phyloP scores from a whole-genome alignment of 805 yeast species.

The Suhomyces pyralidae region DNA sequence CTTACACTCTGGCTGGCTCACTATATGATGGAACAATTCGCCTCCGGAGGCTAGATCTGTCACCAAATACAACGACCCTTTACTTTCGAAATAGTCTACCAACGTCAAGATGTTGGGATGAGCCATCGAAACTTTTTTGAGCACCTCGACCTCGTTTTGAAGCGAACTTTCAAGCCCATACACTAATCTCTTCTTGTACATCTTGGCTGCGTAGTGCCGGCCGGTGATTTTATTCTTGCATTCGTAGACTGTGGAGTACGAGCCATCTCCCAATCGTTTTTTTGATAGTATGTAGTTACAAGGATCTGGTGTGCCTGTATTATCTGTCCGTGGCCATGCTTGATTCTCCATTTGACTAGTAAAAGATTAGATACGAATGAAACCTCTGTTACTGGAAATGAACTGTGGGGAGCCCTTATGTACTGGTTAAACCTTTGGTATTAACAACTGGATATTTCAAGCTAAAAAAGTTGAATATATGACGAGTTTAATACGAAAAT shows the following conservation, averaged over 20 bases:
- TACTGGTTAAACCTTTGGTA: background rate
- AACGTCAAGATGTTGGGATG: constrained; percentile 58
- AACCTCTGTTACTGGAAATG: background rate
- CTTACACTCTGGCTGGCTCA: constrained; percentile 34
- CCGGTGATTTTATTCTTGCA: constrained; percentile 43
- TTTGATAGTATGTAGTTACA: constrained; percentile 35
- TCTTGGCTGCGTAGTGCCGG: constrained; percentile 51
- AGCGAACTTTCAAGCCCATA: constrained; percentile 51
- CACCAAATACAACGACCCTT: constrained; percentile 50
- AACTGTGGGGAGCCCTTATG: background rate
- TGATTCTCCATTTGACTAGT: background rate
- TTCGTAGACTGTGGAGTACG: constrained; percentile 49
- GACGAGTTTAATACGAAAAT: background rate
- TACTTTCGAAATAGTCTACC: constrained; percentile 69
- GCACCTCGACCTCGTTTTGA: constrained; percentile 58
- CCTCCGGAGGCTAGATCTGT: constrained; percentile 70
- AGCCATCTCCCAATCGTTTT: constrained; percentile 35
- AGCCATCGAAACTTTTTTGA: constrained; percentile 48
- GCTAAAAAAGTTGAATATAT: background rate
- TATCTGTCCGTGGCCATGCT: constrained; percentile 23
- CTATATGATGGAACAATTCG: constrained; percentile 62
- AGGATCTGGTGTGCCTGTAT: constrained; percentile 17
- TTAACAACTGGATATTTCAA: background rate
- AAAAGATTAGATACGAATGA: background rate
- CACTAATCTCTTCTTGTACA: constrained; percentile 46